These are phyloP conservation scores for Ascomycota sp. DNA, from an alignment of 2,329 filamentous ascomycete genomes.

Conservation along the genomic window DNA sequence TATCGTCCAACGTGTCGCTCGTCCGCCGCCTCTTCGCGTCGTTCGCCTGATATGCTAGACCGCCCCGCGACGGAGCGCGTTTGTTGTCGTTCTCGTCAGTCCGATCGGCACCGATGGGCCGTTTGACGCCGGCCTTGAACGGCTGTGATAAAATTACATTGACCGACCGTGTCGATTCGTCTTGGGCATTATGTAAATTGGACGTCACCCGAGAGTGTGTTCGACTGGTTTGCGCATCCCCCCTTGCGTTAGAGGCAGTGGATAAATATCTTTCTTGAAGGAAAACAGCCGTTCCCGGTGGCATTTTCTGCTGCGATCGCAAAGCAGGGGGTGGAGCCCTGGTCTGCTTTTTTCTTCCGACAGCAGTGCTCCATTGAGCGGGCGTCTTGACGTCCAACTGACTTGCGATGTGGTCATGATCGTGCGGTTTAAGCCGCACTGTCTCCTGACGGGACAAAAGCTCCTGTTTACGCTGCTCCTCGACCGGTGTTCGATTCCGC, in stretches of 20 bases:
- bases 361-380: conserved; percentile 39
- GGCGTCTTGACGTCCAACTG: conserved; percentile 46
- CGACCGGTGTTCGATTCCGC: conserved; percentile 48
- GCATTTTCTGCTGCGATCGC: conserved; percentile 31
- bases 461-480: conserved; percentile 42
- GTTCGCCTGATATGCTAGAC: conserved; percentile 43
- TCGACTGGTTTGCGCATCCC: conserved; percentile 16
- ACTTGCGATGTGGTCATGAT: conserved; percentile 38
- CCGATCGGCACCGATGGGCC: conserved; percentile 46
- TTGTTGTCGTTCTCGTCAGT: conserved; percentile 32
- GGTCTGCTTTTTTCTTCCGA: conserved; percentile 46
- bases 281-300: conserved; percentile 24
- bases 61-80: conserved; percentile 22
- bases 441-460: conserved; percentile 37
- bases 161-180: conserved; percentile 40
- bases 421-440: conserved; percentile 39
- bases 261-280: conserved; percentile 11
- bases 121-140: conserved; percentile 47
- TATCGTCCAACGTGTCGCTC: conserved; percentile 49
- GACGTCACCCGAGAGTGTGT: conserved; percentile 39
- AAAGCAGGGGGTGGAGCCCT: conserved; percentile 39
- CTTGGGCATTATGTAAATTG: conserved; percentile 27
- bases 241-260: conserved; percentile 7
- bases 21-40: conserved; percentile 68
- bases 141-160: conserved; percentile 37